These are phyloP conservation scores for Monilinia fructigena DNA, from an alignment of 2,329 filamentous ascomycete species.

Conservation along the genomic window DNA sequence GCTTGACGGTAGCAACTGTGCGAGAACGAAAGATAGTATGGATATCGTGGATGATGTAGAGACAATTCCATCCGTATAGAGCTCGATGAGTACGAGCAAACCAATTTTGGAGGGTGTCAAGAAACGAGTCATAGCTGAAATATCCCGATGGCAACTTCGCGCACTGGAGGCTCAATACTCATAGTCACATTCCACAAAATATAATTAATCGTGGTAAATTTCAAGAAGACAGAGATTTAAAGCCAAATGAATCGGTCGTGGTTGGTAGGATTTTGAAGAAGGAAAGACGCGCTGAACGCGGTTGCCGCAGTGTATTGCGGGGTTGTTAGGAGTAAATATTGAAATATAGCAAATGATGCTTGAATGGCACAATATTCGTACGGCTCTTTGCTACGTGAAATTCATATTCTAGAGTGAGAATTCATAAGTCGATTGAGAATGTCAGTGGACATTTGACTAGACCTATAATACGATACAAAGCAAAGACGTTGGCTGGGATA, in stretches of 20 bases:
- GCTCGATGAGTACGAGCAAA: conserved; percentile 73
- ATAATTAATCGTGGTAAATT: background rate
- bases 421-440: background rate
- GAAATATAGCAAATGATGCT: background rate
- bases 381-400: background rate
- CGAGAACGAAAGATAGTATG: conserved; percentile 75
- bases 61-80: conserved; percentile 73
- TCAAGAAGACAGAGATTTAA: background rate
- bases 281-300: conserved; percentile 7
- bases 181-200: background rate
- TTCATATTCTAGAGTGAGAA: background rate
- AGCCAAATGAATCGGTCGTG: background rate
- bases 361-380: background rate
- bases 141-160: background rate
- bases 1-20: conserved; percentile 59
- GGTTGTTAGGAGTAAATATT: background rate
- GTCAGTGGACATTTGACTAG: background rate
- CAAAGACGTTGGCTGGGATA: background rate
- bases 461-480: background rate
- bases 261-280: background rate
- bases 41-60: conserved; percentile 69
- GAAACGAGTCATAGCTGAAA: conserved; percentile 66
- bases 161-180: background rate
- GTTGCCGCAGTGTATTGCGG: conserved; percentile 8
- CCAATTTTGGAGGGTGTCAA: conserved; percentile 87